These are phyloP conservation scores for Venturia effusa DNA, from an alignment of 2,329 filamentous ascomycete genomes.

Conservation along the genomic window DNA sequence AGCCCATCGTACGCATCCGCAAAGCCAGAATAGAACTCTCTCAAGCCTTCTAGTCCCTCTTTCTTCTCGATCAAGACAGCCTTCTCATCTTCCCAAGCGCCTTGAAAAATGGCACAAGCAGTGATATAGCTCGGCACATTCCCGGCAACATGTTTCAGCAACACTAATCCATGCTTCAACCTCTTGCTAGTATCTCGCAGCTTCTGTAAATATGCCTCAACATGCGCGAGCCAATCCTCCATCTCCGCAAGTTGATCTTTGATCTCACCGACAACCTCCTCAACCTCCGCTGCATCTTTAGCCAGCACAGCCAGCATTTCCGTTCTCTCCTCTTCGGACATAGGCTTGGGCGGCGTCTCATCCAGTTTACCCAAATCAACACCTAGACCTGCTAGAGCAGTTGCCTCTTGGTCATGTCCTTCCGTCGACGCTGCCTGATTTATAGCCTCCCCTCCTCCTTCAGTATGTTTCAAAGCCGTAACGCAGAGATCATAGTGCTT, in stretches of 20 bases:
- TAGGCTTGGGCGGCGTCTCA: constrained; percentile 49
- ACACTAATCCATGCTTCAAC: constrained; percentile 51
- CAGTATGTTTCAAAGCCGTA: constrained; percentile 80
- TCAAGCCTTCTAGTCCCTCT: constrained; percentile 64
- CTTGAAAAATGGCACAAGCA: constrained; percentile 52
- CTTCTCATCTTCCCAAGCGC: constrained; percentile 58
- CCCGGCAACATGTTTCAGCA: constrained; percentile 56
- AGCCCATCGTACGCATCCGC: constrained; percentile 73
- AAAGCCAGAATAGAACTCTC: constrained; percentile 81
- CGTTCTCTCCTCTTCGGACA: constrained; percentile 62
- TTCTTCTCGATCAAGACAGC: constrained; percentile 59
- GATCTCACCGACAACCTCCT: constrained; percentile 56
- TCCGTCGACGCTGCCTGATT: constrained; percentile 26
- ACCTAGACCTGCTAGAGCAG: constrained; percentile 17
- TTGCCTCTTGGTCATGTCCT: constrained; percentile 16
- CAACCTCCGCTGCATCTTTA: constrained; percentile 54
- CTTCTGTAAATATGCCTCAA: constrained; percentile 52
- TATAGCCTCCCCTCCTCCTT: constrained; percentile 44
- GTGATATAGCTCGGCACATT: constrained; percentile 55
- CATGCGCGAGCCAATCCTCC: constrained; percentile 55
- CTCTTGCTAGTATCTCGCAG: constrained; percentile 45
- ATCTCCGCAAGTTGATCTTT: constrained; percentile 66
- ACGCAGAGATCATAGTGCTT: constrained; percentile 90
- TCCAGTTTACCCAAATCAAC: constrained; percentile 15
- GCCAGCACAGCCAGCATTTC: constrained; percentile 77